Base-by-base conservation (phyloP, 371 early-diverging fungal genomes). In the Sporodiniella umbellata region DNA sequence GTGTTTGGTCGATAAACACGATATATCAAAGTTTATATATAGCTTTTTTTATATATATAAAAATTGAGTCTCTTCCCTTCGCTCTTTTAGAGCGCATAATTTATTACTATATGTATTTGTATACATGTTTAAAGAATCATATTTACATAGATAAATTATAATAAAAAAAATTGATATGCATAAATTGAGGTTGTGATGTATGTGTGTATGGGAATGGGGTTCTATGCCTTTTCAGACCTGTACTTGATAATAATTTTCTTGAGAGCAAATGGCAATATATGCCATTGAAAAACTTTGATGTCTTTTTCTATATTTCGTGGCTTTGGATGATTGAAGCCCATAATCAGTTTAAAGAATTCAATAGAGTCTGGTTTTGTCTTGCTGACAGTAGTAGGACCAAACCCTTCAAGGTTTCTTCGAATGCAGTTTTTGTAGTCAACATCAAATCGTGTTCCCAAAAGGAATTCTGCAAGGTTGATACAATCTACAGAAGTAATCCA, bases 221-320 rank as follows among this genome's bases (percentile, higher is more conserved):
- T 14, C 10, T 19, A 40, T 17, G 21, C 21, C 15, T 40, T 4
- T 19, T 40, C 1, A 21, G 75, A 69, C n/a, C 72, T 75, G 49
- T 78, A 81, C 65, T 87, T 89, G 57, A 77, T 70, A 14, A 88
- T 80, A 50, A 89, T 87, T 62, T 89, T 89, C 43, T 81, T 80
- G n/a, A 88, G 74, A 6, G 86, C 86, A 42, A 72, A 70, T 1
- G 83, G 78, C 12, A 89, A 61, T 0, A 80, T 74, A 48, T 75
- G 72, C 90, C 90, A 90, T 12, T 78, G 77, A 63, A 88, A 90
- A 0, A 87, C 89, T 56, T 89, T 89, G 71, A 90, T 83, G 42
- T 89, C 89, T 63, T 91, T 91, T 59, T 89, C 90, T 48, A 90
- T 89, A 56, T 90, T 88, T n/a, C 92, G 62, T 22, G 92, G 92